phyloP scores from a whole-genome alignment of 2,329 filamentous ascomycete species.

The Trichophaea hybrida region DNA sequence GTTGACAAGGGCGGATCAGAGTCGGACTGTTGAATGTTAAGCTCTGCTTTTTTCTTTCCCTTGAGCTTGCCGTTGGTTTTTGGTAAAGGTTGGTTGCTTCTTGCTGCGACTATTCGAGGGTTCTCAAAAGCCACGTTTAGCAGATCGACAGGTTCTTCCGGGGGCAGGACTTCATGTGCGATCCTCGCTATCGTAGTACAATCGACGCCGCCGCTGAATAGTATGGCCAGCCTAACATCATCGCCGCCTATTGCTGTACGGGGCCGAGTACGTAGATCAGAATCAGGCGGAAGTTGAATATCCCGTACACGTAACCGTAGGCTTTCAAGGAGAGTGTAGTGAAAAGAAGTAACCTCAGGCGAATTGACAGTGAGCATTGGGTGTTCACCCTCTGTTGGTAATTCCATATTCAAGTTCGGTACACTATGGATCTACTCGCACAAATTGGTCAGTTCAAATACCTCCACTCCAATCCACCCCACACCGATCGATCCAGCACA shows the following conservation, averaged over 20 bases:
- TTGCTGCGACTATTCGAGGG: constrained; percentile 52
- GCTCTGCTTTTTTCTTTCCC: constrained; percentile 22
- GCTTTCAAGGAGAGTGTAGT: constrained; percentile 44
- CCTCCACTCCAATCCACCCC: not conserved
- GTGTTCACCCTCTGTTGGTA: constrained; percentile 29
- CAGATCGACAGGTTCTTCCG: constrained; percentile 59
- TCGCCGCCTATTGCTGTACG: constrained; percentile 28
- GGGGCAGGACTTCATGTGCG: constrained; percentile 58
- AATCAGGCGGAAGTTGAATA: constrained; percentile 45
- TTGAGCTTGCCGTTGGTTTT: constrained; percentile 13
- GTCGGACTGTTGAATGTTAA: constrained; percentile 4
- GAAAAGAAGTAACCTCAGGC: constrained; percentile 41
- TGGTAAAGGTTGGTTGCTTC: constrained; percentile 32
- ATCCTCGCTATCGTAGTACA: constrained; percentile 77
- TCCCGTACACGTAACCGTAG: constrained; percentile 49
- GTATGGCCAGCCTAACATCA: constrained; percentile 47
- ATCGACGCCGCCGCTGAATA: constrained; percentile 91
- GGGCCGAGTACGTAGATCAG: constrained; percentile 16
- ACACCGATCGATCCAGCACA: not conserved
- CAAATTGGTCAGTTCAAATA: constrained; percentile 2
- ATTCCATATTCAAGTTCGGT: constrained; percentile 28
- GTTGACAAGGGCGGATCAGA: constrained; percentile 5
- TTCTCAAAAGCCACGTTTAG: constrained; percentile 97
- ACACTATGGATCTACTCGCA: constrained; percentile 3
- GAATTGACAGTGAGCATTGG: constrained; percentile 33